Percentiles rank a stretch among this genome's conserved stretches.
These are phyloP conservation scores for Lentinula lateritia DNA, from an alignment of 768 basidiomycete species.

Conservation along the genomic window DNA sequence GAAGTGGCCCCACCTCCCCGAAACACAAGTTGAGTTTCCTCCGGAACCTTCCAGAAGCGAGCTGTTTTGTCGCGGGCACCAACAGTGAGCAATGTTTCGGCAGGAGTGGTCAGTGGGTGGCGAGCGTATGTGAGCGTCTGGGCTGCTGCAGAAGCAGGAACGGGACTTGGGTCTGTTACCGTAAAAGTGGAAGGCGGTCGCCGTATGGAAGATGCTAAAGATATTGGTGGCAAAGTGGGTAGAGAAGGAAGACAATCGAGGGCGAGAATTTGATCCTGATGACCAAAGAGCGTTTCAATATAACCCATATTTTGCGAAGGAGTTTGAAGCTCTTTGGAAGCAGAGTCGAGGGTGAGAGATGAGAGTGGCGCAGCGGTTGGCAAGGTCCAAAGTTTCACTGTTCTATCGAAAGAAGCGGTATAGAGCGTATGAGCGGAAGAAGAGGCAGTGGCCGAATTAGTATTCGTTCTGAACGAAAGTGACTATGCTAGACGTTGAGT, in stretches of 20 bases:
- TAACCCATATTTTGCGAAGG: slow-evolving; percentile 76
- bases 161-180: not conserved
- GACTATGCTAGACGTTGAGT: slow-evolving; percentile 30
- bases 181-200: not conserved
- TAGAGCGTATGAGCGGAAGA: slow-evolving; percentile 36
- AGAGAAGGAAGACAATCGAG: slow-evolving; percentile 39
- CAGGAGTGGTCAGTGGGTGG: slow-evolving; percentile 50
- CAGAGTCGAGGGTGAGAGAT: slow-evolving; percentile 83
- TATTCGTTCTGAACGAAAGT: slow-evolving; percentile 72
- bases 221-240: not conserved
- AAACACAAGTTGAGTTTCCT: slow-evolving; percentile 94
- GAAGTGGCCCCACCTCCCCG: slow-evolving; percentile 85
- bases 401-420: slow-evolving; percentile 79
- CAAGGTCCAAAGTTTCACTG: slow-evolving; percentile 82
- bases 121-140: not conserved
- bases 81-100: slow-evolving; percentile 80
- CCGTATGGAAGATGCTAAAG: not conserved
- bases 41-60: slow-evolving; percentile 94
- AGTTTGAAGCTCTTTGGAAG: slow-evolving; percentile 80
- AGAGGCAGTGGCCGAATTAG: slow-evolving; percentile 34
- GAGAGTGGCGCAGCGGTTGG: slow-evolving; percentile 42
- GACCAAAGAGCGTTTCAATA: slow-evolving; percentile 95
- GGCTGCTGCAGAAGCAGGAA: not conserved
- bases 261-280: slow-evolving; percentile 81
- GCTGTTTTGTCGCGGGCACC: slow-evolving; percentile 90